Conservation (phyloP, 208 protist genomes). For the Trypanosomatidae sp. region DNA sequence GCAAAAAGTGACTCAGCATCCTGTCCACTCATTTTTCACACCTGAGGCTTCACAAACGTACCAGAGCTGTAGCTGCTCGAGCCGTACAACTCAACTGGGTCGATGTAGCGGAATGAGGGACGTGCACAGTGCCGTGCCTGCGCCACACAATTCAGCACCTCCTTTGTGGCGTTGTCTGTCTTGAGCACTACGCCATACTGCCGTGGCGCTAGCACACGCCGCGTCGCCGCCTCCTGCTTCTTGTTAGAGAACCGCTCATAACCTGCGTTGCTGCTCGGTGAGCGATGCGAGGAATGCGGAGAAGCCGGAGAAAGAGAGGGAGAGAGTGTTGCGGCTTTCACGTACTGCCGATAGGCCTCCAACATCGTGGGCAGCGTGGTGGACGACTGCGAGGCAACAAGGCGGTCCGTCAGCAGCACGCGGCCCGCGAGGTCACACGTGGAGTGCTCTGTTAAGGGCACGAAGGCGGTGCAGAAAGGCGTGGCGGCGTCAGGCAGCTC, state of each 20-base stretch:
- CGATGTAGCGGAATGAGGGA: constrained; percentile 16
- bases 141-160: constrained; percentile 8
- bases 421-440: constrained; percentile 8
- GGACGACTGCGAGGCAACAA: constrained; percentile 11
- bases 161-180: constrained; percentile 1
- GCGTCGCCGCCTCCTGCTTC: too few relatives aligned
- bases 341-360: constrained; percentile 20
- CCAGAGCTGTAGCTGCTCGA: constrained; percentile 12
- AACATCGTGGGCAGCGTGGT: constrained; percentile 21
- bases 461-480: too few relatives aligned
- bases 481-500: too few relatives aligned
- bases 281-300: too few relatives aligned
- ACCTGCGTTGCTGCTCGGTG: too few relatives aligned
- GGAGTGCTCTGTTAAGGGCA: too few relatives aligned
- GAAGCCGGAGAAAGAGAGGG: too few relatives aligned
- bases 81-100: constrained; percentile 23
- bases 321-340: too few relatives aligned
- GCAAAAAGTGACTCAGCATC: too few relatives aligned
- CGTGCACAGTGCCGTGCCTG: constrained; percentile 3
- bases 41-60: not conserved
- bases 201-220: too few relatives aligned
- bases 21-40: not conserved
- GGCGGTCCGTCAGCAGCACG: constrained; percentile 20
- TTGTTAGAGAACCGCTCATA: too few relatives aligned
- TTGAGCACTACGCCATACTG: constrained; percentile 22